Conservation (phyloP, 23 red algal species). For the Gracilaria domingensis region DNA sequence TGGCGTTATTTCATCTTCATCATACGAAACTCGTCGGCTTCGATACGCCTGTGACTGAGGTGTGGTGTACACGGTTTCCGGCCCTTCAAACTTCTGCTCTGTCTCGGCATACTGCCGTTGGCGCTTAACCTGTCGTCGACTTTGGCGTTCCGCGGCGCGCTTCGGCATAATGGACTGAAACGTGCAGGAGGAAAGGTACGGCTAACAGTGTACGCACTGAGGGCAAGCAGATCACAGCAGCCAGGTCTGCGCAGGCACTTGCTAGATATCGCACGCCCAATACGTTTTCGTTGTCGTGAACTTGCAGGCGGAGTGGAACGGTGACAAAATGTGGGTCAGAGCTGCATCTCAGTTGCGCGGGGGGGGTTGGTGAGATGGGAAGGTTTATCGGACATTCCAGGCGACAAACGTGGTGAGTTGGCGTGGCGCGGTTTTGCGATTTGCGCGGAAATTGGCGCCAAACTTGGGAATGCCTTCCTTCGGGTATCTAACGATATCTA, state of each 20-base stretch:
- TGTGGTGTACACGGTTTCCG: neutral
- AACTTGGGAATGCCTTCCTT: no score
- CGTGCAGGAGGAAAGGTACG: neutral
- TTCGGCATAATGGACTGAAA: constrained; percentile 1
- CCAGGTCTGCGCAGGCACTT: no score
- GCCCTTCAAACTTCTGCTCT: neutral
- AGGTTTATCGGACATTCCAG: no score
- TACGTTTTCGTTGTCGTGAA: neutral
- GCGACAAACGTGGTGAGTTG: no score
- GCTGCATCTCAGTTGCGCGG: neutral
- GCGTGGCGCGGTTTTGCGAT: no score
- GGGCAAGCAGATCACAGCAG: no score
- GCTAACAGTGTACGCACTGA: no score
- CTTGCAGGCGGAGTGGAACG: neutral
- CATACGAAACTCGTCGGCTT: neutral
- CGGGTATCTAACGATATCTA: no score
- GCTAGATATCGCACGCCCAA: neutral
- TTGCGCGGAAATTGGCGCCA: no score
- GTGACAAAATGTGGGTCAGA: neutral
- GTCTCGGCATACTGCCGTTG: constrained; percentile 4
- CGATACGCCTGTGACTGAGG: neutral
- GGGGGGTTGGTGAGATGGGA: no score
- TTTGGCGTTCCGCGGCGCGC: neutral
- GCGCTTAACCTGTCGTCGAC: neutral
- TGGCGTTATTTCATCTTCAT: constrained; percentile 24